phyloP scores from a whole-genome alignment of 2,329 filamentous ascomycete genomes.

The Falciphora oryzae region DNA sequence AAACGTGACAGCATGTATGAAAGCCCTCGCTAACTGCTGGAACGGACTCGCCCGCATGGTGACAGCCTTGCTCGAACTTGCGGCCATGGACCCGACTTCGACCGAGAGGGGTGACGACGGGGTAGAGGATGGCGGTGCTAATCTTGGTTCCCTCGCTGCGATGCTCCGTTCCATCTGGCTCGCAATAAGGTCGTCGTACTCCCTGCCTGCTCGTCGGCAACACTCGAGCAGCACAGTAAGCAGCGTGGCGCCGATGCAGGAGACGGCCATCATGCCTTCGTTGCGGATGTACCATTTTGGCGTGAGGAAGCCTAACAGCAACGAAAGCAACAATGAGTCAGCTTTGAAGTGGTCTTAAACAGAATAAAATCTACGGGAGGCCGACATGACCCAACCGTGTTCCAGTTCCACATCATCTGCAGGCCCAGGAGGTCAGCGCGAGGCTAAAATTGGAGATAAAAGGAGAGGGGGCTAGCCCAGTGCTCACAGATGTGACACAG shows the following conservation, averaged over 20 bases:
- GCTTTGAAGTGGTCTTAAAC: background rate
- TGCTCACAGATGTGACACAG: constrained; percentile 1
- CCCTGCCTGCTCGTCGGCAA: background rate
- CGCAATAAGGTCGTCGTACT: constrained; percentile 4
- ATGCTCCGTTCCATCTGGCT: background rate
- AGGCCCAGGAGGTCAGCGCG: background rate
- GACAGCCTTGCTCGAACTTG: no score
- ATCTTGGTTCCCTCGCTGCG: background rate
- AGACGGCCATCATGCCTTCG: constrained; percentile 7
- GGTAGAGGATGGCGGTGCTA: background rate
- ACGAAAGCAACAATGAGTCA: background rate
- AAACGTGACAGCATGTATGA: no score
- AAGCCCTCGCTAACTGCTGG: no score
- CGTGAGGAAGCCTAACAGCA: constrained; percentile 2
- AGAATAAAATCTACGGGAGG: background rate
- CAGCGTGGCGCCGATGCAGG: constrained; percentile 3
- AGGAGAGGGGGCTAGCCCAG: background rate
- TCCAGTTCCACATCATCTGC: constrained; percentile 6
- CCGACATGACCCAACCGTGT: constrained; percentile 5
- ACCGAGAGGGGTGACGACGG: background rate
- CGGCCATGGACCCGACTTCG: no score
- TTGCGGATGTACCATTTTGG: constrained; percentile 3
- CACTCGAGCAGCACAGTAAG: constrained; percentile 1
- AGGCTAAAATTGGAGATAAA: background rate
- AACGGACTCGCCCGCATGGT: no score